Percentiles rank a stretch among this genome's conserved stretches.
Conservation (phyloP, 2,329 filamentous ascomycete genomes). For the Arthroderma sp. region DNA sequence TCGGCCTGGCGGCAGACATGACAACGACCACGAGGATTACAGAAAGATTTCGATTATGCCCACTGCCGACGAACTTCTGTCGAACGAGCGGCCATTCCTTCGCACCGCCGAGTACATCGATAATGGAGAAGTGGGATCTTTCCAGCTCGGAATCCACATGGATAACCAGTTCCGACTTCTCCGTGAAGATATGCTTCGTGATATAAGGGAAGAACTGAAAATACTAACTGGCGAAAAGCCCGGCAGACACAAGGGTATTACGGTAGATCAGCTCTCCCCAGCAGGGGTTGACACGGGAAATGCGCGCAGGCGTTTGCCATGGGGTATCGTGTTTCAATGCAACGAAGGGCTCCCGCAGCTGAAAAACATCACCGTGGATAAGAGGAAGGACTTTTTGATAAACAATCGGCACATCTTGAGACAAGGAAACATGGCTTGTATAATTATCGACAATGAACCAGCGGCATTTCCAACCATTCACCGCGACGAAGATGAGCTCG, state of each 20-base stretch:
- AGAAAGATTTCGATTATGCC: conserved; percentile 37
- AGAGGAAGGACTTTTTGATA: conserved; percentile 16
- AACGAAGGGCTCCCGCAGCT: conserved; percentile 35
- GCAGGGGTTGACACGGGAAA: conserved; percentile 12
- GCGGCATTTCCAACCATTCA: conserved; percentile 16
- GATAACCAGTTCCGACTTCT: conserved; percentile 46
- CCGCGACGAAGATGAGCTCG: conserved; percentile 35
- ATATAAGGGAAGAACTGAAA: conserved; percentile 37
- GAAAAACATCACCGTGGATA: conserved; percentile 6
- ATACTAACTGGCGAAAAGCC: conserved; percentile 23
- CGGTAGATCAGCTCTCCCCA: conserved; percentile 21
- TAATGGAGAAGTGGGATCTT: conserved; percentile 32
- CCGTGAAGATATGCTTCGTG: conserved; percentile 42
- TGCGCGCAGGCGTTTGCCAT: conserved; percentile 13
- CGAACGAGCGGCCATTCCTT: conserved; percentile 13
- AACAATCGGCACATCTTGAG: conserved; percentile 16
- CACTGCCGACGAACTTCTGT: conserved; percentile 34
- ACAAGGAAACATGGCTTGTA: conserved; percentile 17
- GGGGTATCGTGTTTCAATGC: conserved; percentile 33
- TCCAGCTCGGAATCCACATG: conserved; percentile 32
- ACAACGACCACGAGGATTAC: conserved; percentile 39
- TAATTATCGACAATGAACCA: conserved; percentile 17
- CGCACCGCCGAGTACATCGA: conserved; percentile 2
- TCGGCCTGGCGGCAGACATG: conserved; percentile 28
- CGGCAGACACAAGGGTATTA: conserved; percentile 11